Conservation (phyloP, 2,329 filamentous ascomycete genomes). For the Aspergillus sp. region DNA sequence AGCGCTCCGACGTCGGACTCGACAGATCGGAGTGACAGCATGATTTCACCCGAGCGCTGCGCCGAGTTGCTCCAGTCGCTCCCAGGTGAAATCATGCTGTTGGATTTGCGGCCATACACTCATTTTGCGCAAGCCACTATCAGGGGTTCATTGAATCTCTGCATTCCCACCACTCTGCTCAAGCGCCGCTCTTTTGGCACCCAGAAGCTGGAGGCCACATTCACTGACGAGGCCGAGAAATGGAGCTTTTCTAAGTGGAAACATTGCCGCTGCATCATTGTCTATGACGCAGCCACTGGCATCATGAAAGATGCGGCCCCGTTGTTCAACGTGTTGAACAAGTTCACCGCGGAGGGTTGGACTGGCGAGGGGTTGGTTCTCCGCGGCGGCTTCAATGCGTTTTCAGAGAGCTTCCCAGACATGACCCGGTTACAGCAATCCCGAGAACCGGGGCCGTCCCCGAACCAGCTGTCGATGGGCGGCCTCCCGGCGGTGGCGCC, state of each 20-base stretch:
- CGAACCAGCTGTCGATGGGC: constrained; percentile 40
- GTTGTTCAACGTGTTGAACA: constrained; percentile 81
- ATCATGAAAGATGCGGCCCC: constrained; percentile 72
- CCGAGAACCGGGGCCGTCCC: constrained; percentile 22
- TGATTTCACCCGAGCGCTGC: constrained; percentile 49
- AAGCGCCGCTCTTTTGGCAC: constrained; percentile 87
- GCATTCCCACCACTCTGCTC: constrained; percentile 86
- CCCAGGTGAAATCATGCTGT: constrained; percentile 52
- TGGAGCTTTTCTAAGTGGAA: constrained; percentile 68
- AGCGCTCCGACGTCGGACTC: constrained; percentile 5
- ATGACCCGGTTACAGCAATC: constrained; percentile 19
- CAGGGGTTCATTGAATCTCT: constrained; percentile 74
- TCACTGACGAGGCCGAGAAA: constrained; percentile 62
- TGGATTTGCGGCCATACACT: constrained; percentile 80
- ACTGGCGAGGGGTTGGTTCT: constrained; percentile 64
- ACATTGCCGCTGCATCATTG: constrained; percentile 64
- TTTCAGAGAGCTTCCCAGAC: constrained; percentile 57
- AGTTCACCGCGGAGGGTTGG: constrained; percentile 81
- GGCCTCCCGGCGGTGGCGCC: constrained; percentile 53
- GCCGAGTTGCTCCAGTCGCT: constrained; percentile 47
- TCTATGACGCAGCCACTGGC: constrained; percentile 72
- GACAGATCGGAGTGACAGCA: constrained; percentile 37
- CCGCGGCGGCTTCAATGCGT: constrained; percentile 69
- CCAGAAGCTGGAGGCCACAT: constrained; percentile 77
- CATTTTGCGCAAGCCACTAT: constrained; percentile 70